Percentiles rank a stretch among this genome's conserved stretches.
phyloP scores from a whole-genome alignment of 257 asterid species.

The Paraleonurus japonicus region DNA sequence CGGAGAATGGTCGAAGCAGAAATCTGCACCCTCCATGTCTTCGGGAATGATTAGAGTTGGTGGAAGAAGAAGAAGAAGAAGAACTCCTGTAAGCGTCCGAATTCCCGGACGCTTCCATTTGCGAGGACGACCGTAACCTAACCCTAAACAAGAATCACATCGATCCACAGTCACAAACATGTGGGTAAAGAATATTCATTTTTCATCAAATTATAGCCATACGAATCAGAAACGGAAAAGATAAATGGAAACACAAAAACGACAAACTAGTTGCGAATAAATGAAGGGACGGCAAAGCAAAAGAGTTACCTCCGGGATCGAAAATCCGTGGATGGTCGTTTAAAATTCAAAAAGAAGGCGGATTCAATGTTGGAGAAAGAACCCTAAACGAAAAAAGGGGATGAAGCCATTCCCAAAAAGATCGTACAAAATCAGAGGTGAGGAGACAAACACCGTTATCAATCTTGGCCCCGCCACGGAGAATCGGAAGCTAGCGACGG shows the following conservation, averaged over 20 bases:
- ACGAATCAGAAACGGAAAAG: neutral
- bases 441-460: conserved; percentile 8
- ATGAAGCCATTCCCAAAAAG: conserved; percentile 13
- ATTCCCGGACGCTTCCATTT: conserved; percentile 78
- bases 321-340: conserved; percentile 55
- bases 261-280: too few relatives aligned
- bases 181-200: neutral
- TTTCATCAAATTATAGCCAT: neutral
- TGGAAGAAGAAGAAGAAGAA: conserved; percentile 38
- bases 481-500: conserved; percentile 29
- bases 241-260: neutral
- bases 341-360: conserved; percentile 11
- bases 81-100: conserved; percentile 62
- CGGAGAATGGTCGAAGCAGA: conserved; percentile 60
- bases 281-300: neutral
- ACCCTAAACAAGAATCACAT: conserved; percentile 35
- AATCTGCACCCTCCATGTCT: conserved; percentile 52
- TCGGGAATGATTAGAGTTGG: conserved; percentile 38
- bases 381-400: conserved; percentile 27
- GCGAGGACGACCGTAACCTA: conserved; percentile 57
- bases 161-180: conserved; percentile 5
- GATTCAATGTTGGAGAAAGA: conserved; percentile 21
- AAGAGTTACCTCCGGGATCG: conserved; percentile 45
- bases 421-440: neutral
- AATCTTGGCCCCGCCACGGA: conserved; percentile 25